A percentile compares a stretch with the other conserved stretches of the same genome.
Evolutionary conservation across 495 filamentous ascomycete genomes (phyloP).

Genomic region (Podospora pseudocomata): DNA sequence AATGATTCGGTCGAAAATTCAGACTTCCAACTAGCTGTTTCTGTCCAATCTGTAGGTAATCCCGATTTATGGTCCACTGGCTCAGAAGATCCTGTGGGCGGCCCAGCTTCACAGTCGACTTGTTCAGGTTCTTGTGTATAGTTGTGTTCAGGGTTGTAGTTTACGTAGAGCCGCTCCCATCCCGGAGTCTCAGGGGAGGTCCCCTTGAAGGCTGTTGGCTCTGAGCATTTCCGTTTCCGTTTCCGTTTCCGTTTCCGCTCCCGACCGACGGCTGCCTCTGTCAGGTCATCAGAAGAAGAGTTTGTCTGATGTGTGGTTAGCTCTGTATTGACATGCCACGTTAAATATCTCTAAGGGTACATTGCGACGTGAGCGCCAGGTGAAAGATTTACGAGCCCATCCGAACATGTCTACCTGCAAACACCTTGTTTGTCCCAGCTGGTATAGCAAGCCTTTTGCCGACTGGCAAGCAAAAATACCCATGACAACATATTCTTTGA

Average conservation of each 20-base stretch:
- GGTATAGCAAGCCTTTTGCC: too few species aligned
- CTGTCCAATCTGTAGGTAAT: too few species aligned
- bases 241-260: background rate
- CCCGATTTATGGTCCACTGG: background rate
- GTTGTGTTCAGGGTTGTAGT: background rate
- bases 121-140: background rate
- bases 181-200: background rate
- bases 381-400: background rate
- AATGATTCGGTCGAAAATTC: background rate
- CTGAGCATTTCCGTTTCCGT: background rate
- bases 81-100: background rate
- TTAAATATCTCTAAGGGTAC: too few species aligned
- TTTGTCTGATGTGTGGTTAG: background rate
- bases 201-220: too few species aligned
- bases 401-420: background rate
- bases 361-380: too few species aligned
- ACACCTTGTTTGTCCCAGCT: background rate
- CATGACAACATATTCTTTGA: too few species aligned
- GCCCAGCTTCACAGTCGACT: background rate
- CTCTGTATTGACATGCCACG: too few species aligned
- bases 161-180: background rate
- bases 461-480: too few species aligned
- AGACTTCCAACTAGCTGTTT: background rate
- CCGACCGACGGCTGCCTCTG: background rate
- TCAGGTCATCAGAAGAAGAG: background rate